Base-by-base conservation (phyloP, 129 eudicot species). In the Glebionis coronaria region DNA sequence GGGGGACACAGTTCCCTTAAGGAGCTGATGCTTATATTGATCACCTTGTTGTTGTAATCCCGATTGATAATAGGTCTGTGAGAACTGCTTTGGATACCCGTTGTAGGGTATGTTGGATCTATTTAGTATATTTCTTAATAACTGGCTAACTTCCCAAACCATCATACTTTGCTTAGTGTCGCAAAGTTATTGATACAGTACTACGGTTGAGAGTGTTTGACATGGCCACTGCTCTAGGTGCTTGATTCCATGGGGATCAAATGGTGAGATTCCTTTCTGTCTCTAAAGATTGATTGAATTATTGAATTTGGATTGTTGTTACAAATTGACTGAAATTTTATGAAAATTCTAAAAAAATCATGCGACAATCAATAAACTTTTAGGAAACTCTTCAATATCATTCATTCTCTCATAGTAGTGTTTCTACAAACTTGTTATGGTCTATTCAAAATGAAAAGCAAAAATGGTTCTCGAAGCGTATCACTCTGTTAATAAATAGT, bases 1-100 rank as follows among this genome's bases (percentile, higher is more conserved):
- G 98, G n/a, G 98, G 98, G 61, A 93, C 96, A 25, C 96, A 88
- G 72, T 93, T 93, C 73, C 98, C 98, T 81, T 96, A 92, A 78
- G 98, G 98, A n/a, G 98, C 98, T 11, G 96, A 88, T 78, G 82
- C 83, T 15, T 93, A 93, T 57, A 93, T 93, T 58, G 95, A 93
- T 78, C 91, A 93, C 75, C 98, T 93, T 56, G 95, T 95, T 78
- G 76, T 90, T n/a, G 95, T 93, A 13, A 82, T 93, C 53, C 98
- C 98, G 12, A 88, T 93, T 21, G 84, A 65, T 29, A 88, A 86
- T 65, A 96, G 98, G 71, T 78, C 90, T 3, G 96, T 93, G 53
- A 78, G 98, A 73, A 93, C 98, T 23, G 96, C 98, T 5, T 74
- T 93, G 74, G 98, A 93, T 76, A 93, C 98, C 50, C 96, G 98